Base-by-base conservation (phyloP, 2,329 filamentous ascomycete species). In the Colletotrichum sp. region DNA sequence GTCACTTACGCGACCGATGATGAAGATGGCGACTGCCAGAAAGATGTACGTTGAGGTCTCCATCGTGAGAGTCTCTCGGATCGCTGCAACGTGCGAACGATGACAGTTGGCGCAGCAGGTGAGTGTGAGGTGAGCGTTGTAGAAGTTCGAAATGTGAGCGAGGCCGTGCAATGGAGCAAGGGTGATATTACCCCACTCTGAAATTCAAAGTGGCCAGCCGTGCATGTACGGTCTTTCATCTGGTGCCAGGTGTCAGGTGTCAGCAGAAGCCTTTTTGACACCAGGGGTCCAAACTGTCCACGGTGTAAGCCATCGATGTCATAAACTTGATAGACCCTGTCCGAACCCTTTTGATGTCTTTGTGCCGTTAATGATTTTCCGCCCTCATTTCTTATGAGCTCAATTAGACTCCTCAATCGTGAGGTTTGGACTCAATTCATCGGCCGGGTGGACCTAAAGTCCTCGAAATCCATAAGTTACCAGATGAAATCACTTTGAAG, bases 221-320 rank as follows among this genome's bases (percentile, higher is more conserved):
- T 0, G 0, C 18, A 49, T 12, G 0, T 7, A 3, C 3, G 3
- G 10, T 2, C 2, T n/a, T 1, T 0, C 44, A 49, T 21, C 44
- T 12, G 44, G 18, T 10, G 44, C 9, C 44, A 49, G 44, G 18
- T 49, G 18, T 12, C 36, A 44, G 5, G 16, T 44, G 36, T 5
- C 8, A 9, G 5, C 39, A 18, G 39, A 10, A n/a, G 39, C 16
- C 36, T 44, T 8, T 9, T 18, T 5, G 7, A 18, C 15, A 39
- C 7, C 7, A 16, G 3, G 34, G 0, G 4, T 39, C 36, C 16
- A 18, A 39, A 39, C 36, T 39, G 2, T 39, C 36, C 15, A 5
- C 1, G 36, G 0, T 39, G 15, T 39, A 39, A 39, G 15, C 2
- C 34, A 44, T 44, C 8, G 3, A 3, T 44, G 8, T 44, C 39